These are phyloP conservation scores for Sarocladiaceae sp. DNA, from an alignment of 2,329 filamentous ascomycete genomes.

Conservation along the genomic window DNA sequence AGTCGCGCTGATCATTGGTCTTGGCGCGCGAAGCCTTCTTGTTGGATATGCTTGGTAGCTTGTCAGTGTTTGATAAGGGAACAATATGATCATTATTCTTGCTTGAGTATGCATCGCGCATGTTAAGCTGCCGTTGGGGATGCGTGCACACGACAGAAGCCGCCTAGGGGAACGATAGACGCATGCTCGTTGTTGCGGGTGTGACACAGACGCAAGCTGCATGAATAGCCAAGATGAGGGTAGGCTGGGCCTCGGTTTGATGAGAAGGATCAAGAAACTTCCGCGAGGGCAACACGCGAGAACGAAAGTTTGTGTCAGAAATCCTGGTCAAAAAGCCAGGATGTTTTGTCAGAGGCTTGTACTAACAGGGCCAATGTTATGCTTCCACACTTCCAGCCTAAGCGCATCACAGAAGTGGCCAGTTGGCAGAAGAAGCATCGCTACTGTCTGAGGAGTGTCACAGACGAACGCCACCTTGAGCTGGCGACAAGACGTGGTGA, in stretches of 20 bases:
- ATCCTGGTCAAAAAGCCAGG: too few relatives aligned
- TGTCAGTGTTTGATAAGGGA: background rate
- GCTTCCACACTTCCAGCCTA: too few relatives aligned
- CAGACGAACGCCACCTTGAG: background rate
- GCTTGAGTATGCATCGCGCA: too few relatives aligned
- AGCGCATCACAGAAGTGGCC: background rate
- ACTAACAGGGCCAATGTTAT: too few relatives aligned
- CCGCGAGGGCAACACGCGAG: too few relatives aligned
- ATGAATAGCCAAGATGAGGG: too few relatives aligned
- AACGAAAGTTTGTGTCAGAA: too few relatives aligned
- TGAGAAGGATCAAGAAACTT: background rate
- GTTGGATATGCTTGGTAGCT: background rate
- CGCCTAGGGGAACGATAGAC: background rate
- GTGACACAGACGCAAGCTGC: background rate
- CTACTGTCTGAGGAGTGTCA: background rate
- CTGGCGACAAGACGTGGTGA: background rate
- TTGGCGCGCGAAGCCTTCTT: background rate
- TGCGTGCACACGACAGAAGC: background rate
- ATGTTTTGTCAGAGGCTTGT: too few relatives aligned
- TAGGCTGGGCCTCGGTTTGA: too few relatives aligned
- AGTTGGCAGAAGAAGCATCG: background rate
- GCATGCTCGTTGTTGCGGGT: background rate
- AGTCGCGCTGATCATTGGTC: slow-evolving; percentile 4
- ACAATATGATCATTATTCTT: background rate
- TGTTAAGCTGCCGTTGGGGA: too few relatives aligned